Evolutionary conservation across 257 asterid genomes (phyloP), one percentile per base, ranked within the genome.

Genomic region (Petrea volubilis): DNA sequence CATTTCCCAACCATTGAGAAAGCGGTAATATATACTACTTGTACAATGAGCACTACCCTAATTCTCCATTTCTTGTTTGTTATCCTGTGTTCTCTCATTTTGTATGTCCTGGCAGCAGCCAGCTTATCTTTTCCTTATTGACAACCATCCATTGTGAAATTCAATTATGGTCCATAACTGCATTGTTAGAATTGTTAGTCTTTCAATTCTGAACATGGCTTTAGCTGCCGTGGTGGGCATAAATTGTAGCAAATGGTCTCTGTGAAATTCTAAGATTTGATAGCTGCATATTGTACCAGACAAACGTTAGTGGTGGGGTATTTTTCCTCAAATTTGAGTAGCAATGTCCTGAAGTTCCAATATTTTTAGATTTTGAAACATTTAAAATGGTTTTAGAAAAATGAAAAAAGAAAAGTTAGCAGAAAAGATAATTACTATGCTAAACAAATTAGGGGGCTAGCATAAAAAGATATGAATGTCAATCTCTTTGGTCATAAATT

Each of bases 1-100:
- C 96, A 95, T 78, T 94, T 94, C 81, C 74, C 95, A 46, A 67
- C 92, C 67, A 65, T 88, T 65, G 96, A 87, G 82, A 95, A 95
- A 88, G 98, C 96, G 88, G 99, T 91, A 91, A 75, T 68, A 51
- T 33, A 74, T 57, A 70, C 28, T 44, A 28, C 43, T 64, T 60
- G 40, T 46, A 27, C 12, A 43, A 20, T 68, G 74, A 64, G 7
- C 64, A 31, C 18, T 51, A 41, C 29, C 31, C 31, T 47, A 70
- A 38, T 23, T 41, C 49, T 58, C 73, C 38, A 9, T 66, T 71
- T 64, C 60, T 69, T 38, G 71, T 68, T 63, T 27, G 33, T 52
- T 27, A 29, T 25, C 14, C 1, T 60, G 7, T 15, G 15, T 5
- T 60, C n/a, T 52, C 60, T 50, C 17, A 51, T 20, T 44, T 67